Evolutionary conservation across 495 filamentous ascomycete genomes (phyloP).

Genomic region (Aspergillus leporis): DNA sequence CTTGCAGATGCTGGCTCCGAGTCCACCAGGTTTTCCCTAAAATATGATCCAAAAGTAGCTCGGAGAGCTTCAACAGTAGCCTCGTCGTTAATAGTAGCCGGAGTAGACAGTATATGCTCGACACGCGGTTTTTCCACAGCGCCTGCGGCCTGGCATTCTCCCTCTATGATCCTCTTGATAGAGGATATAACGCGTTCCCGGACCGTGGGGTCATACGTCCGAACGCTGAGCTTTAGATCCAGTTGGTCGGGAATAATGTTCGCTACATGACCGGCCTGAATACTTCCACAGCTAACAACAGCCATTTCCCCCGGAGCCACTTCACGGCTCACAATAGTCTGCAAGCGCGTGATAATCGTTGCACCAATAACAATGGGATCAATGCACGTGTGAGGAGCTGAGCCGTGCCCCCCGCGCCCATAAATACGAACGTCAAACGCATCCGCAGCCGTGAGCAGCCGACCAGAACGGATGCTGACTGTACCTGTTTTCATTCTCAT

Average conservation of each 20-base stretch:
- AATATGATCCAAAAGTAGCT: slow-evolving; percentile 44
- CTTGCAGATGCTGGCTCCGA: slow-evolving; percentile 35
- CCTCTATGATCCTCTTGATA: slow-evolving; percentile 54
- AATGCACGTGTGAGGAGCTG: slow-evolving; percentile 50
- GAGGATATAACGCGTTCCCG: slow-evolving; percentile 42
- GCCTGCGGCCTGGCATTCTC: slow-evolving; percentile 51
- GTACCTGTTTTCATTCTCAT: slow-evolving; percentile 45
- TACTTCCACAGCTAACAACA: slow-evolving; percentile 54
- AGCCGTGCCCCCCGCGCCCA: slow-evolving; percentile 55
- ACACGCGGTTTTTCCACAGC: slow-evolving; percentile 41
- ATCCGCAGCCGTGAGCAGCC: slow-evolving; percentile 41
- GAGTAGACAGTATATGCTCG: slow-evolving; percentile 36
- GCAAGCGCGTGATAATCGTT: slow-evolving; percentile 52
- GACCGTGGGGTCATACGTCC: slow-evolving; percentile 39
- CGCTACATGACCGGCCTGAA: slow-evolving; percentile 51
- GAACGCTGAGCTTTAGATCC: slow-evolving; percentile 51
- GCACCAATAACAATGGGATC: slow-evolving; percentile 59
- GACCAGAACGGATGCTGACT: slow-evolving; percentile 30
- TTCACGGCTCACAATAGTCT: slow-evolving; percentile 57
- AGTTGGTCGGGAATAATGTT: slow-evolving; percentile 57
- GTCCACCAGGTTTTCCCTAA: slow-evolving; percentile 33
- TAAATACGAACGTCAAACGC: slow-evolving; percentile 44
- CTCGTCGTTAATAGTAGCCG: slow-evolving; percentile 55
- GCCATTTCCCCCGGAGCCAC: slow-evolving; percentile 50
- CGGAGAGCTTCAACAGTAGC: slow-evolving; percentile 38